Evolutionary conservation across 139 green algal species (phyloP), one percentile per base, ranked within the genome.

Genomic region (Pseudopediastrum boryanum): DNA sequence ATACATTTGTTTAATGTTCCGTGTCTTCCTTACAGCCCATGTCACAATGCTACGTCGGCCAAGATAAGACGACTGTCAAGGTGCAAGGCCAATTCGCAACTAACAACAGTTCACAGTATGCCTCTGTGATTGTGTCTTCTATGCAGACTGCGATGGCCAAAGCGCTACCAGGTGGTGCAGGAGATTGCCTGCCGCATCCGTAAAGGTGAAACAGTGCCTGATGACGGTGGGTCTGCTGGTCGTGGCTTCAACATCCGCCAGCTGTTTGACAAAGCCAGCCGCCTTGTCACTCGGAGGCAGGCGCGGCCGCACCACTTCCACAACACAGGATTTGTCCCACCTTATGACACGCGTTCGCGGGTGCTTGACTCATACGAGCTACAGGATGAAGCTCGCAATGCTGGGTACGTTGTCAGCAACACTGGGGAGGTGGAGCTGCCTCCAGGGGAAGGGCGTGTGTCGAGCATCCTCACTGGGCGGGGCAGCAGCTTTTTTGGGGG

Each of bases 91-190:
- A 38, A 8, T 54, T 29, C 21, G 38, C 65, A 74, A 10, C 10
- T 12, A 16, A 58, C 41, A 33, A 6, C 10, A 58, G 39, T 56
- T 58, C 38, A 56, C 41, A 8, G 35, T 54, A 25, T 46, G 25
- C n/a, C 4, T 0, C n/a, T 41, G 43, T 27, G 9, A 6, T 46
- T 38, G 31, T 12, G 44, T 8, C 58, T 12, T 38, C 23, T 16
- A 6, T 72, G 78, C 82, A 89, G 88, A 69, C 80, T 83, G 39
- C 27, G 92, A 56, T 42, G 12, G 5, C 89, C 89, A 0, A 77
- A 71, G 23, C 75, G 82, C 62, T 84, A 89, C 71, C 75, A 85
- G 46, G 39, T 93, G 3, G 75, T 93, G 27, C 80, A 86, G 66
- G 89, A 93, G 84, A 84, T 92, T 2, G n/a, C 48, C 2, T 33